Conservation (phyloP, 495 filamentous ascomycete genomes). For the Talaromyces stipitatus region DNA sequence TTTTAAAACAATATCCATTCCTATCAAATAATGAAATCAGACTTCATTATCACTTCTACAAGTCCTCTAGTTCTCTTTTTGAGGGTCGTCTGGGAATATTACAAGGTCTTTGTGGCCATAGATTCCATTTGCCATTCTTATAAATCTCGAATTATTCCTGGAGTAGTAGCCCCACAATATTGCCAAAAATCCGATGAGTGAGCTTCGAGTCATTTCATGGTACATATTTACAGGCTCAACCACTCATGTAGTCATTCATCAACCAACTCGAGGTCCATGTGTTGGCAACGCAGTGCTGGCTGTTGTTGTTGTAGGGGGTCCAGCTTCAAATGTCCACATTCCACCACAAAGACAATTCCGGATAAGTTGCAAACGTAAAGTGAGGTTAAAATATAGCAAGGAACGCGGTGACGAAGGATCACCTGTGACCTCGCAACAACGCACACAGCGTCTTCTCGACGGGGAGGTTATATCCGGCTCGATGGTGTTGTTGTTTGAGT, state of each 20-base stretch:
- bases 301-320: neutral
- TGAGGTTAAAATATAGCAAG: conserved; percentile 30
- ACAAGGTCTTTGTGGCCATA: too few species aligned
- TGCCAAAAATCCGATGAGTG: neutral
- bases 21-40: conserved; percentile 1
- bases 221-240: neutral
- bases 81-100: too few species aligned
- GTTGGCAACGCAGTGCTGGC: neutral
- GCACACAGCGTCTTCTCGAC: conserved; percentile 26
- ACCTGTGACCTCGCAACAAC: conserved; percentile 36
- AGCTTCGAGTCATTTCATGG: neutral
- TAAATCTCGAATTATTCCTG: too few species aligned
- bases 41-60: neutral
- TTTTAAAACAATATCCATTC: neutral
- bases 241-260: neutral
- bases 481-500: neutral
- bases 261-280: neutral
- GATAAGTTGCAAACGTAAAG: conserved; percentile 31
- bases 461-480: neutral
- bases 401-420: conserved; percentile 27
- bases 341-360: conserved; percentile 38
- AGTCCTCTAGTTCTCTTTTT: too few species aligned
- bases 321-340: conserved; percentile 32
- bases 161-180: too few species aligned
- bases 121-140: too few species aligned